Percentiles rank a stretch among this genome's conserved stretches.
phyloP scores from a whole-genome alignment of 441 rosid species.

The Adansonia madagascariensis region DNA sequence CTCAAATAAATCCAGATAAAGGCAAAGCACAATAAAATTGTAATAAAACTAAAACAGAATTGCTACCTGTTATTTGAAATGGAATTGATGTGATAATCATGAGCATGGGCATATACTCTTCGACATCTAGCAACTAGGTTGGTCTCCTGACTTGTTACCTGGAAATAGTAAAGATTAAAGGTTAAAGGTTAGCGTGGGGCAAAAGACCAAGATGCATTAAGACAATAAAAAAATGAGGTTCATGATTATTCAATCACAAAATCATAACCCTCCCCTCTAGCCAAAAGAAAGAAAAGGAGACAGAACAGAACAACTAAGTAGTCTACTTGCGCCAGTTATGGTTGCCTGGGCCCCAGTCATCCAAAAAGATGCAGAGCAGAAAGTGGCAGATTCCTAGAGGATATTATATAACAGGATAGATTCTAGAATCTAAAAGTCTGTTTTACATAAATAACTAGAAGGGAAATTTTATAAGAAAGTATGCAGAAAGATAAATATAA shows the following conservation, averaged over 20 bases:
- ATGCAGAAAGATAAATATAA: background rate
- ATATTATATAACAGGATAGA: background rate
- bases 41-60: constrained; percentile 2
- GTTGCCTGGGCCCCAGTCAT: background rate
- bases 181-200: constrained; percentile 5
- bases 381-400: background rate
- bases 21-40: background rate
- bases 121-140: constrained; percentile 91
- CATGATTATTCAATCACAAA: background rate
- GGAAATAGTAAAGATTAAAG: constrained; percentile 8
- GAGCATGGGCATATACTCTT: constrained; percentile 94
- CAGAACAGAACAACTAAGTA: background rate
- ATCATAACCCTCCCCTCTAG: background rate
- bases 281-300: background rate
- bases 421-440: constrained; percentile 8
- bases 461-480: constrained; percentile 1
- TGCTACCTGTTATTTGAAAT: constrained; percentile 90
- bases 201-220: constrained; percentile 19
- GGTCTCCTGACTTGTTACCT: constrained; percentile 90
- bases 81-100: constrained; percentile 98
- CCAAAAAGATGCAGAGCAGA: background rate
- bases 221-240: constrained; percentile 11
- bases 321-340: background rate
- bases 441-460: constrained; percentile 9
- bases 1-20: constrained; percentile 9